Evolutionary conservation across 2,329 filamentous ascomycete species (phyloP).

Genomic region (Beauveria caledonica): DNA sequence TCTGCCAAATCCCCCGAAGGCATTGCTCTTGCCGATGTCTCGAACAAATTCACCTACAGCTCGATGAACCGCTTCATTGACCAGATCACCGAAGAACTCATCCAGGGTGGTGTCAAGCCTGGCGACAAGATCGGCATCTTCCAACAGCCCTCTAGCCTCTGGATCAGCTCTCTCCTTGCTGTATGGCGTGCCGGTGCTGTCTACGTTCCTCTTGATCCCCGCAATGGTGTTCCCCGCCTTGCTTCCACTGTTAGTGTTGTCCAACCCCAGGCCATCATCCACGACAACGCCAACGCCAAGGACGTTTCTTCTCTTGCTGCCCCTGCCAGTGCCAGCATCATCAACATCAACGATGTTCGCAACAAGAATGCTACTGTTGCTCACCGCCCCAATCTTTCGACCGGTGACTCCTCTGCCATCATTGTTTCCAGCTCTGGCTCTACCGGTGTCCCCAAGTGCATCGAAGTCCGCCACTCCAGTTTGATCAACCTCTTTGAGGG

Average conservation of each 20-base stretch:
- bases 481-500: constrained; percentile 23
- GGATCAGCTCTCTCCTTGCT: constrained; percentile 31
- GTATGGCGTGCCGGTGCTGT: constrained; percentile 29
- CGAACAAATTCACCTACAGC: constrained; percentile 3
- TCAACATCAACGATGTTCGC: constrained; percentile 1
- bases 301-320: constrained; percentile 9
- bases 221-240: constrained; percentile 10
- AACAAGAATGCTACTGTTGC: background rate
- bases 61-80: constrained; percentile 8
- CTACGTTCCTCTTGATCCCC: constrained; percentile 34
- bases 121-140: constrained; percentile 16
- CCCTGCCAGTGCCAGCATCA: constrained; percentile 2
- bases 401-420: constrained; percentile 15
- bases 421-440: constrained; percentile 28
- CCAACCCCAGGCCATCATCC: constrained; percentile 20
- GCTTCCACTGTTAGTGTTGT: constrained; percentile 16
- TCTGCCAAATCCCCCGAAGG: background rate
- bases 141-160: constrained; percentile 23
- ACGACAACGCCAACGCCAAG: constrained; percentile 10
- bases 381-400: constrained; percentile 10
- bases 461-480: constrained; percentile 24
- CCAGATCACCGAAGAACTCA: constrained; percentile 5
- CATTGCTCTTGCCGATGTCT: background rate
- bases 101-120: constrained; percentile 13
- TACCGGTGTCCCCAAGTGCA: constrained; percentile 33